Conservation (phyloP, 202 grass and related monocot species). For the Musa balbisiana region DNA sequence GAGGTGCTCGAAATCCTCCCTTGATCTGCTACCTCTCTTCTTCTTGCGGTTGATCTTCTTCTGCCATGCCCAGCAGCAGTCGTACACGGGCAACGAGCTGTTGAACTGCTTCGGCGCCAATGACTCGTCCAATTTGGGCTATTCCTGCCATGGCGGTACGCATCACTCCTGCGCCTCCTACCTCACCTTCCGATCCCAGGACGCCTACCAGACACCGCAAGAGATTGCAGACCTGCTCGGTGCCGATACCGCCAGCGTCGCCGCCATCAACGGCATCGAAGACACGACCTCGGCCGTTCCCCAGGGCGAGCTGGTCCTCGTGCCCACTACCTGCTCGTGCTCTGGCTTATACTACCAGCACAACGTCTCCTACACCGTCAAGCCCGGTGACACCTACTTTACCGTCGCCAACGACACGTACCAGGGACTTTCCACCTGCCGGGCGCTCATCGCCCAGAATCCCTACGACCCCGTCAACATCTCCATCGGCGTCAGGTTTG, state of each 20-base stretch:
- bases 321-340: conserved; percentile 5
- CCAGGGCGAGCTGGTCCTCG: conserved; percentile 2
- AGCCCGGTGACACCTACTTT: neutral
- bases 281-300: neutral
- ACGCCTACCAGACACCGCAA: neutral
- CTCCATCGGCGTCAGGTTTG: neutral
- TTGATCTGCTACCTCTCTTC: neutral
- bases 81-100: conserved; percentile 46
- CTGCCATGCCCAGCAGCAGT: conserved; percentile 38
- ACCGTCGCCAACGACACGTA: neutral
- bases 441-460: neutral
- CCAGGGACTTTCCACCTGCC: neutral
- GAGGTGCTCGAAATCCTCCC: too few species aligned
- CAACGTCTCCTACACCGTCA: conserved; percentile 2
- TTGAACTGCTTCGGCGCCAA: conserved; percentile 32
- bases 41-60: neutral
- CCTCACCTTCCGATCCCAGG: conserved; percentile 4
- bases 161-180: conserved; percentile 4
- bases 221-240: neutral
- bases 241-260: neutral
- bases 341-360: conserved; percentile 7
- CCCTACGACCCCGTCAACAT: neutral
- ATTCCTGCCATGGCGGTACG: conserved; percentile 12
- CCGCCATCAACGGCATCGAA: neutral
- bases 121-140: conserved; percentile 49